Evolutionary conservation across 2,329 filamentous ascomycete genomes (phyloP).

Genomic region (Aspergillus brasiliensis): DNA sequence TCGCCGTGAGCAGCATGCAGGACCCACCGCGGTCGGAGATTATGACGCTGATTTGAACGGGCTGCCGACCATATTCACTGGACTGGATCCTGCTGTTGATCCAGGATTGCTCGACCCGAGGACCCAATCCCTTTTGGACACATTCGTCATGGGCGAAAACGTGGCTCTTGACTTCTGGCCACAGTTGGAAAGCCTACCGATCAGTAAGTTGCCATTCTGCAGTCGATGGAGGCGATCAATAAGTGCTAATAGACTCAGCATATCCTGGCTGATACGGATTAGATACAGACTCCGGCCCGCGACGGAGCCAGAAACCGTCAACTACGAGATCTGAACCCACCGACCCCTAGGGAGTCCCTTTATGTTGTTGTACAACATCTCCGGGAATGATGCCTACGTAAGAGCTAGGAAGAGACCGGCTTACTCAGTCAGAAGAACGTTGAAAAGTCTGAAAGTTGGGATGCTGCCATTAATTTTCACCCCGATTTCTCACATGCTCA

Average conservation of each 20-base stretch:
- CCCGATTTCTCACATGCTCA: neutral
- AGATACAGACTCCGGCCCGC: no score
- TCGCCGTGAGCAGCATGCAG: neutral
- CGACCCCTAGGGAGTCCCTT: no score
- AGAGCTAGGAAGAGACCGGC: no score
- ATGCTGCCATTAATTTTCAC: neutral
- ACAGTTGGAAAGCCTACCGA: slow-evolving; percentile 30
- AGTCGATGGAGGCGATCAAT: neutral
- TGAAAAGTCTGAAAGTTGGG: no score
- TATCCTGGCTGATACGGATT: neutral
- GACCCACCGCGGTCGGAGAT: neutral
- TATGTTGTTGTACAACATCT: no score
- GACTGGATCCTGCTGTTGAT: neutral
- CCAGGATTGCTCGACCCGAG: slow-evolving; percentile 15
- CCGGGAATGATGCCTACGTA: no score
- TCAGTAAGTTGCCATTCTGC: slow-evolving; percentile 17
- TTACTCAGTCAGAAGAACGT: no score
- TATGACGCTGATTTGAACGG: neutral
- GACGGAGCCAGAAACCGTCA: no score
- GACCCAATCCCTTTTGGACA: slow-evolving; percentile 22
- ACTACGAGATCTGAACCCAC: no score
- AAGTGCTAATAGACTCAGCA: neutral
- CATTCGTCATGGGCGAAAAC: slow-evolving; percentile 22
- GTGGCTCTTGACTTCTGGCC: slow-evolving; percentile 30
- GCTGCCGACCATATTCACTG: neutral